A percentile compares a stretch with the other conserved stretches of the same genome.
These are phyloP conservation scores for Gentiana straminea DNA, from an alignment of 257 asterid species.

Conservation along the genomic window DNA sequence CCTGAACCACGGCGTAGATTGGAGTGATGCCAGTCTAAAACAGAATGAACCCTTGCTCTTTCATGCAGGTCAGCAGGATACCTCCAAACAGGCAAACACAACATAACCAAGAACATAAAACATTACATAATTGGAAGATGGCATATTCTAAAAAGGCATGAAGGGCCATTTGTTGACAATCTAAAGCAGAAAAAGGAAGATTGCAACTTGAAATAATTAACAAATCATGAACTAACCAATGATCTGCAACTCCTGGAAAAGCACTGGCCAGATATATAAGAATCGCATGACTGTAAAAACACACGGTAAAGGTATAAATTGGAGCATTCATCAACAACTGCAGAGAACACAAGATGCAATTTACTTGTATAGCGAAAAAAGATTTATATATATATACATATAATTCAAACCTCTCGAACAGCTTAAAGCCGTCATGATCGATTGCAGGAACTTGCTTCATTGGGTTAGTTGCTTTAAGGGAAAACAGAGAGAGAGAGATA, in stretches of 20 bases:
- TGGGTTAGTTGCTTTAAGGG: conserved; percentile 54
- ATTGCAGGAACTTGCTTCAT: conserved; percentile 78
- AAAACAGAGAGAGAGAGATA: not conserved
- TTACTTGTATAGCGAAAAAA: too few species aligned
- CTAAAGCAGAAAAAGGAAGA: too few species aligned
- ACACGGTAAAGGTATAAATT: not conserved
- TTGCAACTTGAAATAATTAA: not conserved
- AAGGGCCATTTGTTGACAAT: too few species aligned
- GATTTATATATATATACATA: conserved; percentile 20
- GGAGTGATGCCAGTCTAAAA: conserved; percentile 89
- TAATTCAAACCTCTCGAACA: conserved; percentile 43
- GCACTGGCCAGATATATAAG: conserved; percentile 57
- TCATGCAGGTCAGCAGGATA: conserved; percentile 72
- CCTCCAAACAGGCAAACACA: conserved; percentile 24
- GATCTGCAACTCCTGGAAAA: conserved; percentile 91
- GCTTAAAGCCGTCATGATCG: conserved; percentile 80
- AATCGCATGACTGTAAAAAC: conserved; percentile 74
- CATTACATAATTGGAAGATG: not conserved
- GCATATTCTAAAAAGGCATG: too few species aligned
- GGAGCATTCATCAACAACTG: too few species aligned
- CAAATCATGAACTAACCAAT: conserved; percentile 58
- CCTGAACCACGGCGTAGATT: conserved; percentile 84
- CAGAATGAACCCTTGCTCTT: conserved; percentile 76
- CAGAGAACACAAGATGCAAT: not conserved
- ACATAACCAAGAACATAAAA: not conserved